Base-by-base conservation (phyloP, 371 early-diverging fungal genomes). In the Haplosporangium sp. region DNA sequence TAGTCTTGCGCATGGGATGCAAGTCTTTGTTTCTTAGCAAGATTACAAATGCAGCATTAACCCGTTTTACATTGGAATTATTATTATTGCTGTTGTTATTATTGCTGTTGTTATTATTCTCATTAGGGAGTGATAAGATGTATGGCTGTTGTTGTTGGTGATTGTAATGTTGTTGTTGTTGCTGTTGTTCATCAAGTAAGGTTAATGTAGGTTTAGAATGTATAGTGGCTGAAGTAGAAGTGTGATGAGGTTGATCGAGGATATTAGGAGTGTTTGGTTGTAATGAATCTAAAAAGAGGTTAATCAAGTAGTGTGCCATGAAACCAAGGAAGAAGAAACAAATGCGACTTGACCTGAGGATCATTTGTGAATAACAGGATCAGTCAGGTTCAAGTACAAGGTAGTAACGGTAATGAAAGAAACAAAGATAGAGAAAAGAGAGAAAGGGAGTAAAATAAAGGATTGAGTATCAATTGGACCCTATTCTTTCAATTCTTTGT, bases 1-100 rank as follows among this genome's bases (percentile, higher is more conserved):
- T 88, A 0, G 96, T 89, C 47, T 79, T 83, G 15, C 84, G 78
- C 70, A 97, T 88, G 4, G 89, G 92, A 45, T 92, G 78, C 59
- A 95, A 67, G 52, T 98, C 98, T 7, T 83, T 69, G 84, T 98
- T 97, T 64, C 95, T 85, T 5, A 92, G 89, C 20, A 94, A 84
- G 9, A 92, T 85, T 9, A 93, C 93, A 75, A 88, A 81, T 6
- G 76, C 82, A 39, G 82, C 82, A 59, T 81, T 81, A 37, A 62
- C 68, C 9, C 42, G 61, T 20, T 34, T 10, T 55, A 34, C 9
- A 52, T 52, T 52, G 19, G 52, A 52, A n/a, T 10, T 4, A 52
- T 19, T 52, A 19, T 17, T n/a, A n/a, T 27, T 27, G 27, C 27
- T 27, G 27, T 27, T 27, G 27, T 27, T 27, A 27, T 27, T 27